Conservation (phyloP, 345 rosid genomes). For the Leavenworthia alabamica region DNA sequence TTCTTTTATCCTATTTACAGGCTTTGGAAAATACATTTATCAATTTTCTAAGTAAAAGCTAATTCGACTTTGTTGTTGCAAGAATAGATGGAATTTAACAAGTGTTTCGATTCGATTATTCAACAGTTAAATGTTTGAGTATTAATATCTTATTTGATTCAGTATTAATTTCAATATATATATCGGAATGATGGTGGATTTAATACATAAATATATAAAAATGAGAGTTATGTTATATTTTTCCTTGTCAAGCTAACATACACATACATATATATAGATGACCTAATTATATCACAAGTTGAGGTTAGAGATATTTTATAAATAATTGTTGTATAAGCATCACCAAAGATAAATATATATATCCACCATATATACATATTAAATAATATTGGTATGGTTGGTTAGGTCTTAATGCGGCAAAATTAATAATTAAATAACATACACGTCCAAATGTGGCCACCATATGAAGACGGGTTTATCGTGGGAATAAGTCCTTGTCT, state of each 20-base stretch:
- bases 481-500: slow-evolving; percentile 13
- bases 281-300: not conserved
- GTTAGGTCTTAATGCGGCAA: slow-evolving; percentile 1
- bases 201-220: not conserved
- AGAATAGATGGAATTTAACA: not conserved
- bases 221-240: not conserved
- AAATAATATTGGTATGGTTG: slow-evolving; percentile 1
- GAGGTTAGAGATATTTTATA: not conserved
- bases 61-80: not conserved
- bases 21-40: slow-evolving; percentile 10
- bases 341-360: not conserved
- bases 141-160: not conserved
- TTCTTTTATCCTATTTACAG: not conserved
- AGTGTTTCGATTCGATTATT: not conserved
- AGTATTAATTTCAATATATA: not conserved
- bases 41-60: not conserved
- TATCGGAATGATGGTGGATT: not conserved
- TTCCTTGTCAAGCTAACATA: not conserved
- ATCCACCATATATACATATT: not conserved
- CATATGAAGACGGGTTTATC: slow-evolving; percentile 5
- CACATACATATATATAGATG: not conserved
- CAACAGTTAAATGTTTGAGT: not conserved
- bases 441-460: slow-evolving; percentile 18
- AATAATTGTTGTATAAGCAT: not conserved
- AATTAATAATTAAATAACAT: not conserved